These are phyloP conservation scores for Trypethelium eluteriae DNA, from an alignment of 495 filamentous ascomycete genomes.

Conservation along the genomic window DNA sequence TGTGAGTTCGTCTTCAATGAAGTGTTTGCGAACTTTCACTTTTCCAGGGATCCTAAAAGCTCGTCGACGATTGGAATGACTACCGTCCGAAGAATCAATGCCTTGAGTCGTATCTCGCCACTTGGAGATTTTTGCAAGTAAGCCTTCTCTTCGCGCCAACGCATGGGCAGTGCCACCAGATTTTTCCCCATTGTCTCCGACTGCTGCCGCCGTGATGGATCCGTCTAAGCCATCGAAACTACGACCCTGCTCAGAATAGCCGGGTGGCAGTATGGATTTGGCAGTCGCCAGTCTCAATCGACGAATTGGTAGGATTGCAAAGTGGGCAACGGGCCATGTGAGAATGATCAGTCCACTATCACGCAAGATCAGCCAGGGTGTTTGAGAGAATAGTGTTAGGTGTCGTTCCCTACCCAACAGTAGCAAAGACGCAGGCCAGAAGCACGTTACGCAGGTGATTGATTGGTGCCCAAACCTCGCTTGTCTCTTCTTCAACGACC, in stretches of 20 bases:
- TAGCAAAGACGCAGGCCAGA: conserved; percentile 76
- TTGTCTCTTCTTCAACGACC: conserved; percentile 64
- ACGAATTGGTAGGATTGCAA: conserved; percentile 70
- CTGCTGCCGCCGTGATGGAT: background rate
- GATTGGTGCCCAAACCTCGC: conserved; percentile 71
- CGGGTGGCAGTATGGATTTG: conserved; percentile 61
- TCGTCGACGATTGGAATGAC: conserved; percentile 36
- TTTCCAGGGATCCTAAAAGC: conserved; percentile 75
- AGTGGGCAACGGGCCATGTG: conserved; percentile 68
- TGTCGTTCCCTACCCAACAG: conserved; percentile 44
- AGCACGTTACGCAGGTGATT: conserved; percentile 64
- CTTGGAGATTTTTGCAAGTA: conserved; percentile 30
- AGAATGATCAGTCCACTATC: conserved; percentile 47
- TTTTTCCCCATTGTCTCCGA: conserved; percentile 21
- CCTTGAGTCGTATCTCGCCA: conserved; percentile 24
- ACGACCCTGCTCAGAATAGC: conserved; percentile 16
- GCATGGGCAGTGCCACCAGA: conserved; percentile 27
- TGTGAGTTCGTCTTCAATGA: conserved; percentile 77
- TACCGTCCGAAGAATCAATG: background rate
- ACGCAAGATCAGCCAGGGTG: background rate
- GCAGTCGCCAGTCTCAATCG: conserved; percentile 69
- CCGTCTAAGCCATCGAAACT: background rate
- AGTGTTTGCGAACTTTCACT: conserved; percentile 66
- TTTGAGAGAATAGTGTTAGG: conserved; percentile 15
- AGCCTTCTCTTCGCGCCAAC: conserved; percentile 41